Evolutionary conservation across 139 green algal genomes (phyloP), one percentile per base, ranked within the genome.

Genomic region (Coelastrella sp.): DNA sequence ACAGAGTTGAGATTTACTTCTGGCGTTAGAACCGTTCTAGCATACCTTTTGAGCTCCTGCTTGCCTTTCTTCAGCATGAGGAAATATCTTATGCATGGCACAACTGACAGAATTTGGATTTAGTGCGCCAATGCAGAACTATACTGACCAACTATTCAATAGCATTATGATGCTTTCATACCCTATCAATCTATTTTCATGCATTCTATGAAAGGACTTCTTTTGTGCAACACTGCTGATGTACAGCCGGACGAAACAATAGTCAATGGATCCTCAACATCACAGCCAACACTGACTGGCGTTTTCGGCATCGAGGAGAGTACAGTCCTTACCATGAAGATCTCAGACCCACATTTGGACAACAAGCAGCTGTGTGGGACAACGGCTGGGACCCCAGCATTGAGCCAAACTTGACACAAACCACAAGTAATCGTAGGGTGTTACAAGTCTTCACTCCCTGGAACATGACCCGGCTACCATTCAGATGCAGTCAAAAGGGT

Each of bases 391-490:
- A 57, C 25, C 24, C n/a, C 10, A 82, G 10, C 9, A 19, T 19
- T 12, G 24, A 10, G 75, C 75, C 25, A 8, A 10, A 58, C 12
- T 59, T 15, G 8, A 12, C 17, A 56, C 19, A 56, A 35, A 59
- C 60, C 15, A 70, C 12, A 56, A 59, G 63, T 57, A 6, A 12
- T 12, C 19, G 81, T 8, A 73, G 10, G 15, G 81, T 87, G 11
- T 57, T 81, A 8, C 83, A 88, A 27, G 65, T 88, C 8, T 49
- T 88, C 12, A 88, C 83, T 12, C 83, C 83, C 19, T 88, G 73
- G 61, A 88, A 88, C 65, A 88, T 88, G 83, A 88, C 83, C 11
- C 65, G 83, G 24, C 65, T 79, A 6, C 83, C 83, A 12, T 88
- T 88, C 65, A 65, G 25, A 22, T 88, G 83, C 25, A 35, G 1